Evolutionary conservation across 768 basidiomycete species (phyloP).

Genomic region (Russula dissimulans): DNA sequence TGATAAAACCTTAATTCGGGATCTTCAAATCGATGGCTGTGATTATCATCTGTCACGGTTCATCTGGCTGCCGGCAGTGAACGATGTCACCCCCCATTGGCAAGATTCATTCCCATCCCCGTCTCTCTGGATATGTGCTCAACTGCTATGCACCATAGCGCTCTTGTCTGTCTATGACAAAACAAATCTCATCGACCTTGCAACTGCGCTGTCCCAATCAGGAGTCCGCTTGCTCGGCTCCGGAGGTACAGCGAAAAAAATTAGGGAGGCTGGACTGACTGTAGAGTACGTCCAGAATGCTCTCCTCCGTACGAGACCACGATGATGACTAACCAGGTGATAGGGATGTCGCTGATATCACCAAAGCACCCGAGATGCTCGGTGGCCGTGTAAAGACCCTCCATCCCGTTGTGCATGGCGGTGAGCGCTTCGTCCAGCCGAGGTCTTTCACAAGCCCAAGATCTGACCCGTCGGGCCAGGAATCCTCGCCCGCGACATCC

Average conservation of each 20-base stretch:
- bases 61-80: neutral
- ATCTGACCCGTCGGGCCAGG: conserved; percentile 36
- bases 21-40: too few relatives aligned
- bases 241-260: conserved; percentile 96
- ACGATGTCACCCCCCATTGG: conserved; percentile 30
- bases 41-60: neutral
- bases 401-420: conserved; percentile 96
- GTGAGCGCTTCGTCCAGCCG: conserved; percentile 32
- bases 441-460: too few relatives aligned
- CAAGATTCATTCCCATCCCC: conserved; percentile 16
- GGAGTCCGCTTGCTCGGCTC: conserved; percentile 89
- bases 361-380: conserved; percentile 97
- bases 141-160: conserved; percentile 36
- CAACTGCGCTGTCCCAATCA: conserved; percentile 67
- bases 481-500: conserved; percentile 87
- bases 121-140: neutral
- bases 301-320: neutral
- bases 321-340: neutral
- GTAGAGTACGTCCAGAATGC: conserved; percentile 59
- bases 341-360: conserved; percentile 96
- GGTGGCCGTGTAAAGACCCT: conserved; percentile 97
- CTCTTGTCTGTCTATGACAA: conserved; percentile 97
- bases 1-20: neutral
- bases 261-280: conserved; percentile 83
- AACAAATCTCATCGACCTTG: conserved; percentile 78